Percentiles rank a stretch among this genome's conserved stretches.
Conservation (phyloP, 768 basidiomycete genomes). For the Pleurotus pulmonarius region DNA sequence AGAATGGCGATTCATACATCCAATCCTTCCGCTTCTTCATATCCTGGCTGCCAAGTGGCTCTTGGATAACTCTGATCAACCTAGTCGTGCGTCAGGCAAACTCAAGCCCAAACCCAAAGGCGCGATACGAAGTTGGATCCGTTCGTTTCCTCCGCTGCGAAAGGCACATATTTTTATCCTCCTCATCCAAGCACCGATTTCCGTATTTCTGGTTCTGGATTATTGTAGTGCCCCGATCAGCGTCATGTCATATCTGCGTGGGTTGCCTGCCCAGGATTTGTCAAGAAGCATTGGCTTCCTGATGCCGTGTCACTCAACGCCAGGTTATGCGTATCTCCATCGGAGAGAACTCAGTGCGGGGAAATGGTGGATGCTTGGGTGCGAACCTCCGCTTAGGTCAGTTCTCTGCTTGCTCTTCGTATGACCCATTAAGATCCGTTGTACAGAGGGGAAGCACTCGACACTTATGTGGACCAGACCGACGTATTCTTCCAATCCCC, state of each 20-base stretch:
- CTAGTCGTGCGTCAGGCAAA: background rate
- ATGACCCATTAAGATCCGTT: constrained; percentile 7
- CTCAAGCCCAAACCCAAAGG: background rate
- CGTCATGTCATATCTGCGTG: constrained; percentile 66
- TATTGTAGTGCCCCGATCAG: constrained; percentile 80
- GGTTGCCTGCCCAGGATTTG: constrained; percentile 46
- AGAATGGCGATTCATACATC: constrained; percentile 97
- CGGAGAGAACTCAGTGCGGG: constrained; percentile 49
- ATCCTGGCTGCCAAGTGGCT: constrained; percentile 74
- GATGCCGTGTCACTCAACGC: constrained; percentile 97
- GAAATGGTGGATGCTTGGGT: constrained; percentile 80
- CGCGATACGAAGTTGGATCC: constrained; percentile 3
- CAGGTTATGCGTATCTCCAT: constrained; percentile 88
- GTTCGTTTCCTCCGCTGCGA: constrained; percentile 26
- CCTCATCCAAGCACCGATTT: constrained; percentile 52
- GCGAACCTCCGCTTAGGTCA: constrained; percentile 88
- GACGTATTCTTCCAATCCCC: constrained; percentile 79
- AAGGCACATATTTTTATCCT: constrained; percentile 36
- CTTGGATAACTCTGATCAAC: constrained; percentile 35
- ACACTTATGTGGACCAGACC: constrained; percentile 75
- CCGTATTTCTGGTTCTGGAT: constrained; percentile 66
- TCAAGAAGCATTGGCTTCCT: constrained; percentile 63
- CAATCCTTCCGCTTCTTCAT: constrained; percentile 81
- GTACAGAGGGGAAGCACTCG: constrained; percentile 44
- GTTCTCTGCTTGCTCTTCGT: constrained; percentile 20